Evolutionary conservation across 768 basidiomycete genomes (phyloP), one percentile per base, ranked within the genome.

Genomic region (Leucocoprinus leucothites): DNA sequence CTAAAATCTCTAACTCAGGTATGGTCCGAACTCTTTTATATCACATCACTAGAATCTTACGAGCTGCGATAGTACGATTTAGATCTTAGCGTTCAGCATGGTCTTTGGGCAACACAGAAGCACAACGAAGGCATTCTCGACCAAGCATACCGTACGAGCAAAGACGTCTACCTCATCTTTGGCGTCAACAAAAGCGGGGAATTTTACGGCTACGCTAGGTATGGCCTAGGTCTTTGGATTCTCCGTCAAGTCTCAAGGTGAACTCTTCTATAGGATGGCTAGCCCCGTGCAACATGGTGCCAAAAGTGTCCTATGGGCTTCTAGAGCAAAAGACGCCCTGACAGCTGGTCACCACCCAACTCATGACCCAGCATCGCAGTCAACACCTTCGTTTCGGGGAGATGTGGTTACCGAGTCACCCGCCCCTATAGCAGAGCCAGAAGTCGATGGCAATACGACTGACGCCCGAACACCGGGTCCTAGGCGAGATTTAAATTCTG

Each of bases 111-210:
- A 43, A 98, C 95, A 1, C 96, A 98, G 71, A 80, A 76, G 61
- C 94, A 96, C 71, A 97, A 96, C 63, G 93, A 97, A 70, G 84
- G 82, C 8, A 84, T 96, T 46, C 75, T 97, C 14, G 94, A 98
- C 60, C 92, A 92, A 67, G 95, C 96, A 0, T 98, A 77, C 68
- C 85, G 94, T n/a, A 97, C 93, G 2, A 87, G 88, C 58, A 79
- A 82, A 59, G 90, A 95, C 22, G 95, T 98, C 3, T 89, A 79
- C 63, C 79, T 98, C 42, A 85, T 98, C 55, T 98, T 98, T 62
- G 82, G 94, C 34, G 96, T 91, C 16, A 98, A 98, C 71, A 92
- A 89, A 67, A 89, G 89, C 54, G 94, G 96, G 34, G 92, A 93
- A 67, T 98, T 97, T 65, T 97, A 89, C 63, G 95, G 95, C 19